These are phyloP conservation scores for Pleurotus djamor DNA, from an alignment of 768 basidiomycete species.

Conservation along the genomic window DNA sequence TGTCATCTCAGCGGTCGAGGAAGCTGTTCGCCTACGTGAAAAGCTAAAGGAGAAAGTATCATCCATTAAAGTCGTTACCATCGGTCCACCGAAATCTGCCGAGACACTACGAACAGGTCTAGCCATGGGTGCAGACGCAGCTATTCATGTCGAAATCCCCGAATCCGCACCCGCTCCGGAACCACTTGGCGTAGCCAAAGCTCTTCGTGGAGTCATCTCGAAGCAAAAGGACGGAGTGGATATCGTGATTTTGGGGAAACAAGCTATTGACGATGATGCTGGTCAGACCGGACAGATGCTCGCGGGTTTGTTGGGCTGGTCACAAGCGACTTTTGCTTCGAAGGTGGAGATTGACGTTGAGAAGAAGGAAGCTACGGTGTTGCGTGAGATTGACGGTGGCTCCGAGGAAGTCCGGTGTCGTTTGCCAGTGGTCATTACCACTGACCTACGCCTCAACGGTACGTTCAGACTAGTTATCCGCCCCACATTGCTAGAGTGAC, in stretches of 20 bases:
- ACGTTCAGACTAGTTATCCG: constrained; percentile 56
- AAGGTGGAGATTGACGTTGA: constrained; percentile 71
- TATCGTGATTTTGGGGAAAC: constrained; percentile 94
- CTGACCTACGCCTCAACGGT: constrained; percentile 44
- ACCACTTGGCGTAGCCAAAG: constrained; percentile 88
- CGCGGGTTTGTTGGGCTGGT: constrained; percentile 88
- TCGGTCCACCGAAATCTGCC: constrained; percentile 85
- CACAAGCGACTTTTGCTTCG: constrained; percentile 94
- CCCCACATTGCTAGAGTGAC: not conserved
- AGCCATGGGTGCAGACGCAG: constrained; percentile 96
- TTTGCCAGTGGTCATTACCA: constrained; percentile 86
- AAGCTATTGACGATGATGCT: constrained; percentile 96
- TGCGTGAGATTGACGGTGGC: constrained; percentile 94
- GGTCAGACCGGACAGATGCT: constrained; percentile 98
- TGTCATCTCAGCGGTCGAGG: constrained; percentile 77
- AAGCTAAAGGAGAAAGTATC: constrained; percentile 72
- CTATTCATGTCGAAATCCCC: constrained; percentile 84
- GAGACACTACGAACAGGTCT: constrained; percentile 95
- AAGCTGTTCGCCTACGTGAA: constrained; percentile 94
- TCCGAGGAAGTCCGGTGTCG: constrained; percentile 76
- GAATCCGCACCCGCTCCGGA: constrained; percentile 76
- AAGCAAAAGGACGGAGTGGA: constrained; percentile 64
- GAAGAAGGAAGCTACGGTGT: constrained; percentile 66
- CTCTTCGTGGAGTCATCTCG: constrained; percentile 74
- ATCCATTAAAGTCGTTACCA: constrained; percentile 90